Base-by-base conservation (phyloP, 2,329 filamentous ascomycete species). In the Celoporthe dispersa region DNA sequence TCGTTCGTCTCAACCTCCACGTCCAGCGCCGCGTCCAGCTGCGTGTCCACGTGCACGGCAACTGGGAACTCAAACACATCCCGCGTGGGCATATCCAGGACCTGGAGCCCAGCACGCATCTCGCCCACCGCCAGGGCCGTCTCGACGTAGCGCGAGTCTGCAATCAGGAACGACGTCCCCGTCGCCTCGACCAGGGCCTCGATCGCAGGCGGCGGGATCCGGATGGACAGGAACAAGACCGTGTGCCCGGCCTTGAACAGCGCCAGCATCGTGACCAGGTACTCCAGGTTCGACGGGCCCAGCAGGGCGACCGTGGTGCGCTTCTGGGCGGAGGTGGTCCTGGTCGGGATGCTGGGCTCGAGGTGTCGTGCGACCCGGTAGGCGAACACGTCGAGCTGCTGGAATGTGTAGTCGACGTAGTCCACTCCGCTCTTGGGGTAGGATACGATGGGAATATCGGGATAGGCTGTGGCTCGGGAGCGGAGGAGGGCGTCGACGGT, bases 171-270 rank as follows among this genome's bases (percentile, higher is more conserved):
- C n/a, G 73, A 66, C 16, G 77, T 75, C 0, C 71, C 74, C 0
- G 78, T 79, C 1, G 72, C 67, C 16, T 62, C 73, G 39, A 79
- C 68, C 1, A 80, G 73, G 2, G 75, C 75, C 44, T 79, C 76
- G 48, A 80, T 73, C 1, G 79, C 80, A 7, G 74, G 75, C 1
- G 76, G 73, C 0, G 79, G 76, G 39, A 81, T 77, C 28, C 79
- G 74, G 2, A 79, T 80, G 2, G 79, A 81, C 22, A 81, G 70
- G 59, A 80, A 77, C 12, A 81, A 71, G 1, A 75, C 67, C 0
- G 86, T 84, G 77, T 87, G 86, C 11, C 88, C 87, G 16, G 90
- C 78, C 71, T 86, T 84, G 37, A 82, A 83, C 63, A 90, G 74
- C 0, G 85, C 87, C 60, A 89, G 80, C 57, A 86, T 79, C 4